Evolutionary conservation across 257 asterid genomes (phyloP).

Genomic region (Solanum bulbocastanum): DNA sequence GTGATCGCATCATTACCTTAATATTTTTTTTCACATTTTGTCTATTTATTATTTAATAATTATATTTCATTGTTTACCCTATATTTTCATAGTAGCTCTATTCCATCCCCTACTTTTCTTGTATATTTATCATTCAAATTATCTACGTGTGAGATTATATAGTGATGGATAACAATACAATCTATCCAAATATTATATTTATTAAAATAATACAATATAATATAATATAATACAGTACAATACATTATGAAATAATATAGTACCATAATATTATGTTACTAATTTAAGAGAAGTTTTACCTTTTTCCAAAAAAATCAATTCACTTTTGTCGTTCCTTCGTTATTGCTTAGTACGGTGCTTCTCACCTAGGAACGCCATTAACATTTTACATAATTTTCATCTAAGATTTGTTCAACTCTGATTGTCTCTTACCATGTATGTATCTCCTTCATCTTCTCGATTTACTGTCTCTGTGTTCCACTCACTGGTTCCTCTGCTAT

Average conservation of each 20-base stretch:
- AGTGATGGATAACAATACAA: too few species aligned
- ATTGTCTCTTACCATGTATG: neutral
- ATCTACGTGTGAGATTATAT: too few species aligned
- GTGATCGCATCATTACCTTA: neutral
- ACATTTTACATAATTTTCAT: neutral
- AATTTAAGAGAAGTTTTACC: neutral
- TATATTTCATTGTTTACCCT: neutral
- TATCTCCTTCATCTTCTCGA: neutral
- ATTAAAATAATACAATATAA: too few species aligned
- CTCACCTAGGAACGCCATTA: neutral
- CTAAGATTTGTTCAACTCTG: neutral
- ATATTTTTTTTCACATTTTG: too few species aligned
- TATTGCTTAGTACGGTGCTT: neutral
- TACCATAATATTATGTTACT: neutral
- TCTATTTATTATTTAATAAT: neutral
- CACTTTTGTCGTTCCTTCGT: neutral
- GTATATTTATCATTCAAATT: neutral
- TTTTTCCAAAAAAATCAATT: neutral
- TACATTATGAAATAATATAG: neutral
- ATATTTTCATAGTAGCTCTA: neutral
- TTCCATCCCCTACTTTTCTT: too few species aligned
- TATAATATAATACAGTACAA: too few species aligned
- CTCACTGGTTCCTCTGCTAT: neutral
- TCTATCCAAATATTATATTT: too few species aligned
- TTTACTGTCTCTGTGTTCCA: neutral